A percentile compares a stretch with the other conserved stretches of the same genome.
Evolutionary conservation across 108 stramenopile genomes (phyloP).

Genomic region (Pseudonitzschia pungens): DNA sequence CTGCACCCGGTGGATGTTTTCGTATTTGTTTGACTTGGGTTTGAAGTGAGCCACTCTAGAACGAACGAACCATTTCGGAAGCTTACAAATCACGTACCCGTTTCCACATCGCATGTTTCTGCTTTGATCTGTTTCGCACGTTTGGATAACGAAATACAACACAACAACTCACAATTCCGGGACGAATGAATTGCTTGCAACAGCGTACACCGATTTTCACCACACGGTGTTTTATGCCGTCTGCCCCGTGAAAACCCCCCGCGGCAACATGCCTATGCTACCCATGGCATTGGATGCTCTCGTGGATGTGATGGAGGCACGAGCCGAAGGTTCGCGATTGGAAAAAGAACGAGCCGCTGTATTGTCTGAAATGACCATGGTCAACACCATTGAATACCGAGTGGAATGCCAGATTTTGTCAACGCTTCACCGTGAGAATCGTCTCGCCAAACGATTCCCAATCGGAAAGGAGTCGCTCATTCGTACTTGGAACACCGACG

Average conservation of each 20-base stretch:
- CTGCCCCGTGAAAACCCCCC: conserved; percentile 82
- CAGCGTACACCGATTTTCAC: conserved; percentile 98
- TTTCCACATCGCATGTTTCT: neutral
- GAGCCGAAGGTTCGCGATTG: conserved; percentile 86
- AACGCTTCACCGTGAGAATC: conserved; percentile 95
- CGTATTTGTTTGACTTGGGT: neutral
- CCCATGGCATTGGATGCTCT: conserved; percentile 96
- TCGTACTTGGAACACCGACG: conserved; percentile 84
- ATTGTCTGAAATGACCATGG: conserved; percentile 96
- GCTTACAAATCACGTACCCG: neutral
- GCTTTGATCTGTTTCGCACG: neutral
- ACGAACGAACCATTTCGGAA: neutral
- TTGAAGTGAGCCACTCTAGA: no score
- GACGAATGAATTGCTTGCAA: neutral
- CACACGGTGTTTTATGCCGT: conserved; percentile 98
- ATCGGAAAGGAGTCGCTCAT: conserved; percentile 97
- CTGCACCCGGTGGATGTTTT: neutral
- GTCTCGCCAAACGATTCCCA: conserved; percentile 94
- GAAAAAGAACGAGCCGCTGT: conserved; percentile 98
- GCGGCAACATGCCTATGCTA: conserved; percentile 76
- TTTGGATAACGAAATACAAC: neutral
- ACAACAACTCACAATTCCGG: conserved; percentile 5
- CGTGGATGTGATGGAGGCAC: conserved; percentile 94
- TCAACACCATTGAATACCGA: conserved; percentile 96
- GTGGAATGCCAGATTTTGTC: conserved; percentile 97